phyloP scores from a whole-genome alignment of 2,329 filamentous ascomycete genomes.

The Aspergillus quadricinctus region DNA sequence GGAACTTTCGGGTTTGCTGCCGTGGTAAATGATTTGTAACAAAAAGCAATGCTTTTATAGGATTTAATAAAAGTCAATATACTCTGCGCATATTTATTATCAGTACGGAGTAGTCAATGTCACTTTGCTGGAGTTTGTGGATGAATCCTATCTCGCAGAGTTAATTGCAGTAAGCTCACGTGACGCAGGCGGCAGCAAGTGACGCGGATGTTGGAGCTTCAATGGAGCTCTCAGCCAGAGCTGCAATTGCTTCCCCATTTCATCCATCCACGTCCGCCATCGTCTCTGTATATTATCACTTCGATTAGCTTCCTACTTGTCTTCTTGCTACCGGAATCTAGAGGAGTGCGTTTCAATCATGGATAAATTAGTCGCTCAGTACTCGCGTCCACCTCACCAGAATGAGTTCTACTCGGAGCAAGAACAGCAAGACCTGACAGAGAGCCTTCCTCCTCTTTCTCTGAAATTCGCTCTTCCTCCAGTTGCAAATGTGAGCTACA shows the following conservation, averaged over 20 bases:
- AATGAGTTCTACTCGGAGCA: slow-evolving; percentile 69
- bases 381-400: slow-evolving; percentile 73
- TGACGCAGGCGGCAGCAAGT: slow-evolving; percentile 32
- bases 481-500: slow-evolving; percentile 69
- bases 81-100: not conserved
- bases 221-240: slow-evolving; percentile 20
- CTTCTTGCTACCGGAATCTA: not conserved
- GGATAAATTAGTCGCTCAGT: slow-evolving; percentile 90
- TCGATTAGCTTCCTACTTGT: not conserved
- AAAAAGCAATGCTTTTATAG: not conserved
- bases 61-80: not conserved
- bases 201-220: slow-evolving; percentile 32
- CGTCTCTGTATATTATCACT: slow-evolving; percentile 2
- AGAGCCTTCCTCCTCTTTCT: slow-evolving; percentile 70
- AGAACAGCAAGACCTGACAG: slow-evolving; percentile 68
- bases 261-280: slow-evolving; percentile 6
- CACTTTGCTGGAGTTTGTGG: not conserved
- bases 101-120: not conserved
- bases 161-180: slow-evolving; percentile 13
- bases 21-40: not conserved
- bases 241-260: slow-evolving; percentile 15
- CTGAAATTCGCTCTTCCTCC: slow-evolving; percentile 95
- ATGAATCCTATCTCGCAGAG: not conserved
- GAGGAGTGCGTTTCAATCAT: slow-evolving; percentile 47
- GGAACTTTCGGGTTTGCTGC: not conserved